Conservation (phyloP, 2,329 filamentous ascomycete species). For the Aureobasidium uvarum region DNA sequence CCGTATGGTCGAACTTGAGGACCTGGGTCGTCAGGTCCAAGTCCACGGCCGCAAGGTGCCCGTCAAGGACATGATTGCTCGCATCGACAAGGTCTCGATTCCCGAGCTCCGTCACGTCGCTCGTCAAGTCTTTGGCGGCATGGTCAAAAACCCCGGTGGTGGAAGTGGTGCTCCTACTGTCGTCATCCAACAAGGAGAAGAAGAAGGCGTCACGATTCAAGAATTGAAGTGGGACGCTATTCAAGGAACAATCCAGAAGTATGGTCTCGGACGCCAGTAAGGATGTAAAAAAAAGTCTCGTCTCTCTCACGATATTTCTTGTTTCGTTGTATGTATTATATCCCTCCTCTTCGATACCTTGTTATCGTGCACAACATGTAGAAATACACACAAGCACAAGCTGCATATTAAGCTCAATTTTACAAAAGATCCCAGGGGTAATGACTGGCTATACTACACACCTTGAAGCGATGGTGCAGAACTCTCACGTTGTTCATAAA, state of each 20-base stretch:
- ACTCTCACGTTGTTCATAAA: no score
- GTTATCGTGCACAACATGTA: neutral
- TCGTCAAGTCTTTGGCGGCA: constrained; percentile 70
- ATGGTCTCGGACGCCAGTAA: constrained; percentile 70
- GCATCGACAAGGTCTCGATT: constrained; percentile 79
- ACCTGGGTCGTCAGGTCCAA: constrained; percentile 91
- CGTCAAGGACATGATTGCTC: constrained; percentile 86
- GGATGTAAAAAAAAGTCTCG: constrained; percentile 20
- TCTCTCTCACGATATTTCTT: neutral
- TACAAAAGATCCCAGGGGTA: no score
- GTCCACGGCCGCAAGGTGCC: constrained; percentile 93
- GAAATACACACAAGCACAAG: neutral
- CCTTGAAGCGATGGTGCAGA: no score
- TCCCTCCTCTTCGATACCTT: constrained; percentile 5
- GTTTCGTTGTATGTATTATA: constrained; percentile 2
- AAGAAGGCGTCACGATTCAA: constrained; percentile 65
- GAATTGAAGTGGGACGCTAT: constrained; percentile 83
- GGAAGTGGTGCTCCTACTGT: constrained; percentile 91
- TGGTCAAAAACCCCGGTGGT: constrained; percentile 68
- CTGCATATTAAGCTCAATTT: no score
- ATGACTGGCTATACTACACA: no score
- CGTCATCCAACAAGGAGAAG: constrained; percentile 86
- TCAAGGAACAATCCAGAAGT: constrained; percentile 77
- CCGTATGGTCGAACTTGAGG: constrained; percentile 96
- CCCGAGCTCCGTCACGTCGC: constrained; percentile 81